Evolutionary conservation across 257 asterid species (phyloP).

Genomic region (Fraxinus americana): DNA sequence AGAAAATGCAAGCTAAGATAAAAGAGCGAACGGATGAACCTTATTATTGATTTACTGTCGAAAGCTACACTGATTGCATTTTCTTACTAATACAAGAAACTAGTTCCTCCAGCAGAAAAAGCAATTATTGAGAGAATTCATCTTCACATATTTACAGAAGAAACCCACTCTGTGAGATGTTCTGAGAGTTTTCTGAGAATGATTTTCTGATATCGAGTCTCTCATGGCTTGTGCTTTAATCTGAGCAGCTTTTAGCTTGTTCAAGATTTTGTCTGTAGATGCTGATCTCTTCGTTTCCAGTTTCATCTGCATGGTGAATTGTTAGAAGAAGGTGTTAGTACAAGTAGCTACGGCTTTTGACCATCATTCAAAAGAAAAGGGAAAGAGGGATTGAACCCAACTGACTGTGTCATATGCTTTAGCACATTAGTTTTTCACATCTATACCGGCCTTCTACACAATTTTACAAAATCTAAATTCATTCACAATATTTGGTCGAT

Average conservation of each 20-base stretch:
- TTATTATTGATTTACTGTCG: not conserved
- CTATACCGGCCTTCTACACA: too few species aligned
- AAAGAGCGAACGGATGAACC: not conserved
- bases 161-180: constrained; percentile 26
- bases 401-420: too few species aligned
- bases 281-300: constrained; percentile 70
- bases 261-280: constrained; percentile 64
- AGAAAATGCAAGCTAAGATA: not conserved
- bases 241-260: constrained; percentile 60
- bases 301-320: constrained; percentile 54
- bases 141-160: constrained; percentile 33
- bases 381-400: not conserved
- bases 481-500: too few species aligned
- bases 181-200: constrained; percentile 27
- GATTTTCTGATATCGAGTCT: constrained; percentile 35
- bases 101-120: constrained; percentile 35
- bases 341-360: not conserved
- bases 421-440: too few species aligned
- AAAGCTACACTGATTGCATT: not conserved
- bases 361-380: too few species aligned
- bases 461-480: too few species aligned
- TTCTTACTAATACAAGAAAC: constrained; percentile 1
- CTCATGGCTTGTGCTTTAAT: constrained; percentile 68
- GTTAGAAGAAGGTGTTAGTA: not conserved
- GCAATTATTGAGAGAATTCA: constrained; percentile 39